A percentile compares a stretch with the other conserved stretches of the same genome.
phyloP scores from a whole-genome alignment of 805 yeast genomes.

The Wickerhamomyces bovis region DNA sequence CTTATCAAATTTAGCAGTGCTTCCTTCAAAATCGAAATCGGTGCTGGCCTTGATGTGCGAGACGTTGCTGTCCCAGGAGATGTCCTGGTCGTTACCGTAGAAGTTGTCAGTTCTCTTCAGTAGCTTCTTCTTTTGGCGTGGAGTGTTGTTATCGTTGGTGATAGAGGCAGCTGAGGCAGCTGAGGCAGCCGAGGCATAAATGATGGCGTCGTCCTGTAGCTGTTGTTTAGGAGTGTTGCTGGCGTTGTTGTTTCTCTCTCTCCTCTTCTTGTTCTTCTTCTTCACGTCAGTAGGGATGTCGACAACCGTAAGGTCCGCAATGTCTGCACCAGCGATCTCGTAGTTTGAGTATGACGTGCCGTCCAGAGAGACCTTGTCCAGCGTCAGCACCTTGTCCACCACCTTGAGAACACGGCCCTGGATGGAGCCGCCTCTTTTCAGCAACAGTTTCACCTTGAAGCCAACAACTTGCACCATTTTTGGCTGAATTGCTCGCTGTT shows the following conservation, averaged over 20 bases:
- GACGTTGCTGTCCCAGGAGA: conserved; percentile 49
- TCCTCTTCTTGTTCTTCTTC: conserved; percentile 16
- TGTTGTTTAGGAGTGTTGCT: conserved; percentile 6
- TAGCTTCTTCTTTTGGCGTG: conserved; percentile 10
- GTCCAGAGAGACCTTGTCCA: conserved; percentile 23
- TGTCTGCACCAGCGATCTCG: conserved; percentile 32
- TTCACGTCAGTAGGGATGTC: conserved; percentile 38
- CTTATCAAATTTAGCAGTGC: conserved; percentile 78
- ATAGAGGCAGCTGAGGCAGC: not conserved
- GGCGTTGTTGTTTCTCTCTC: too few relatives aligned
- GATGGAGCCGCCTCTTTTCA: conserved; percentile 33
- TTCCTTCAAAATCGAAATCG: conserved; percentile 84
- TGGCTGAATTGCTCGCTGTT: not conserved
- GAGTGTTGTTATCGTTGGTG: conserved; percentile 7
- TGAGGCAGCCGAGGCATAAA: not conserved
- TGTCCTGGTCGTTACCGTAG: conserved; percentile 26
- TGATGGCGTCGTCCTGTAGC: not conserved
- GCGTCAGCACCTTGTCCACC: conserved; percentile 31
- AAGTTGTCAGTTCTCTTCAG: conserved; percentile 4
- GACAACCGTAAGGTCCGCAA: conserved; percentile 50
- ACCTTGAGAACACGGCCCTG: conserved; percentile 38
- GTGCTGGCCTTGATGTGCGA: conserved; percentile 39
- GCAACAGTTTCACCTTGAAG: conserved; percentile 37
- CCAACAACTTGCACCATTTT: conserved; percentile 38
- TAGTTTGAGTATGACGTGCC: conserved; percentile 22